These are phyloP conservation scores for Saccharomycopsis javanensis DNA, from an alignment of 805 yeast species.

Conservation along the genomic window DNA sequence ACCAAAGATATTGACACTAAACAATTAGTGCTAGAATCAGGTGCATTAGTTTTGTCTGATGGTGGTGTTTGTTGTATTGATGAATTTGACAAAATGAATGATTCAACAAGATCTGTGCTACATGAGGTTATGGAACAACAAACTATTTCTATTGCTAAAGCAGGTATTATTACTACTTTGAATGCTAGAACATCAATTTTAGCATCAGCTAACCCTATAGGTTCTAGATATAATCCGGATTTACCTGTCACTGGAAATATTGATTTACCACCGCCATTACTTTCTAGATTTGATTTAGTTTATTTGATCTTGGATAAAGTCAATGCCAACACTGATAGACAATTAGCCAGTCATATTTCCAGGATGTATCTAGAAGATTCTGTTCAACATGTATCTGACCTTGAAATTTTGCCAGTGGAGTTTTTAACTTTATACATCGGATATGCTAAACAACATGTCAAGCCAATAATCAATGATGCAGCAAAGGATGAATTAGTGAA, in stretches of 20 bases:
- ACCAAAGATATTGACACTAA: constrained; percentile 90
- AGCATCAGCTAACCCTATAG: constrained; percentile 96
- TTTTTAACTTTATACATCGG: constrained; percentile 82
- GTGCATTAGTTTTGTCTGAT: constrained; percentile 92
- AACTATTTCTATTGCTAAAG: constrained; percentile 95
- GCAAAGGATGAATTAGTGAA: constrained; percentile 82
- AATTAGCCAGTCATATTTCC: constrained; percentile 83
- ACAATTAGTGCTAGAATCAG: constrained; percentile 88
- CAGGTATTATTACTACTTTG: constrained; percentile 93
- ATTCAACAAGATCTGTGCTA: constrained; percentile 83
- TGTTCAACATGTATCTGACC: constrained; percentile 59
- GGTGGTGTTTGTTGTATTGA: constrained; percentile 99
- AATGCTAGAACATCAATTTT: constrained; percentile 93
- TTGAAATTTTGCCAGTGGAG: constrained; percentile 75
- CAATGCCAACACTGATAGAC: constrained; percentile 75
- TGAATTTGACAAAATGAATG: constrained; percentile 97
- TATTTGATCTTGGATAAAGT: constrained; percentile 88
- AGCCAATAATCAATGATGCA: constrained; percentile 70
- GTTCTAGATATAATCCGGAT: constrained; percentile 90
- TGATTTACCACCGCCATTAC: constrained; percentile 91
- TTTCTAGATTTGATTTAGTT: constrained; percentile 91
- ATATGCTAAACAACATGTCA: constrained; percentile 78
- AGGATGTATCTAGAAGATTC: constrained; percentile 83
- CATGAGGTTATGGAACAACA: constrained; percentile 99
- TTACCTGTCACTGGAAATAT: constrained; percentile 91